These are phyloP conservation scores for Malassezia pachydermatis DNA, from an alignment of 1,284 basidiomycete species.

Conservation along the genomic window DNA sequence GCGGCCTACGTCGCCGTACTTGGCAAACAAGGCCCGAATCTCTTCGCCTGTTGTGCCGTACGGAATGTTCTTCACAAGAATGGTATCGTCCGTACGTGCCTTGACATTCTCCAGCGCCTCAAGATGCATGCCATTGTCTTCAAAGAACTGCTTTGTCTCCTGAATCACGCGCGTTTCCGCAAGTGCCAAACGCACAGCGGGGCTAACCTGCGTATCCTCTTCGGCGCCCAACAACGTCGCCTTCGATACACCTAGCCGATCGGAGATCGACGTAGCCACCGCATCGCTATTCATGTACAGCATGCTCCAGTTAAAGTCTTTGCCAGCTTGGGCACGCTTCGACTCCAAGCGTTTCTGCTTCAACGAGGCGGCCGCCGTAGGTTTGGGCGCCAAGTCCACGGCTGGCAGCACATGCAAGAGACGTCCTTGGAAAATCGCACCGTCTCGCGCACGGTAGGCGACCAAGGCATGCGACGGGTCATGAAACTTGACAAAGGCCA, in stretches of 20 bases:
- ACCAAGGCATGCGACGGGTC: slow-evolving; percentile 60
- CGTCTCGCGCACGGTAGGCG: slow-evolving; percentile 71
- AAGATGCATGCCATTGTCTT: slow-evolving; percentile 52
- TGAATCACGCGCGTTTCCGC: slow-evolving; percentile 92
- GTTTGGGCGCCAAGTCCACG: slow-evolving; percentile 54
- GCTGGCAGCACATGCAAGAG: slow-evolving; percentile 80
- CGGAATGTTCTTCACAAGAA: slow-evolving; percentile 94
- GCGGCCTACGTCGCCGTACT: slow-evolving; percentile 64
- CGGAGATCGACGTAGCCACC: slow-evolving; percentile 70
- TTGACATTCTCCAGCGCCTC: slow-evolving; percentile 46
- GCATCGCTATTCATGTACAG: slow-evolving; percentile 95
- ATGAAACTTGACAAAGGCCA: slow-evolving; percentile 65
- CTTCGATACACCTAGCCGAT: slow-evolving; percentile 71
- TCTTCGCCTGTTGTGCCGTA: slow-evolving; percentile 71
- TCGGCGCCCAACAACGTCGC: slow-evolving; percentile 64
- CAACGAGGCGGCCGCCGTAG: slow-evolving; percentile 22
- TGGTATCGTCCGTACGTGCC: slow-evolving; percentile 57
- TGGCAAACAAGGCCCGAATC: slow-evolving; percentile 67
- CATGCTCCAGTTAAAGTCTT: slow-evolving; percentile 91
- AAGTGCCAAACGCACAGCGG: slow-evolving; percentile 81
- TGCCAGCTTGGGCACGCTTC: slow-evolving; percentile 63
- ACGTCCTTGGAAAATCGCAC: slow-evolving; percentile 79
- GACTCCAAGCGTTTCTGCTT: slow-evolving; percentile 58
- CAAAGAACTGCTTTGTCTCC: slow-evolving; percentile 79
- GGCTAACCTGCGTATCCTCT: slow-evolving; percentile 21